Base-by-base conservation (phyloP, 1,284 basidiomycete genomes). In the Ganoderma boninense region DNA sequence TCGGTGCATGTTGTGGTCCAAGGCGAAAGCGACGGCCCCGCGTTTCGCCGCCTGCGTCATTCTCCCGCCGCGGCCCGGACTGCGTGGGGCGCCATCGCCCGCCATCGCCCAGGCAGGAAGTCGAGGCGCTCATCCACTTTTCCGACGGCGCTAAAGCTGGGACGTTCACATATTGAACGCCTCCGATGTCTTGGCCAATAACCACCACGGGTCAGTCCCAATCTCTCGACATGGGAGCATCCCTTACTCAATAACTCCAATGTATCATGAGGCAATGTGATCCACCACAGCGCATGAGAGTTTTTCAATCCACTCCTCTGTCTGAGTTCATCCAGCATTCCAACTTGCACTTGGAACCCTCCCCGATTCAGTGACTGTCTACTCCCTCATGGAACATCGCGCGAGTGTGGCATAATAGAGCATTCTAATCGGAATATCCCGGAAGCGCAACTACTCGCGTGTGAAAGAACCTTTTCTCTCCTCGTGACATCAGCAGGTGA, bases 401-500 rank as follows among this genome's bases (percentile, higher is more conserved):
- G n/a, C n/a, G 10, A 8, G 49, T 52, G n/a, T 13, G 49, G 10
- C n/a, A 52, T 13, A 13, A 52, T 13, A 10, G 11, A 2, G 18
- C n/a, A 23, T 52, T 26, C n/a, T 23, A 4, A 7, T 11, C n/a
- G 4, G 16, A 35, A 54, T 29, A 13, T 4, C 26, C 20, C 20
- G 5, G 1, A 10, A 59, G 57, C 54, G 54, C 14, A 7, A 0
- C 20, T 10, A 18, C 35, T 18, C 29, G n/a, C 35, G 13, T 18
- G 8, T 32, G 32, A 40, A 40, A 38, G 18, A 13, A 20, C 10
- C 20, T 59, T 59, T 38, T 18, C 7, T 13, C 11, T 23, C 43
- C 13, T 4, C 23, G 16, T 14, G 26, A 20, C 23, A 43, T 73
- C 66, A 76, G 61, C 75, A 76, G 23, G 69, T 62, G 67, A 76